Conservation (phyloP, 345 rosid species). For the Toxicodendron radicans region DNA sequence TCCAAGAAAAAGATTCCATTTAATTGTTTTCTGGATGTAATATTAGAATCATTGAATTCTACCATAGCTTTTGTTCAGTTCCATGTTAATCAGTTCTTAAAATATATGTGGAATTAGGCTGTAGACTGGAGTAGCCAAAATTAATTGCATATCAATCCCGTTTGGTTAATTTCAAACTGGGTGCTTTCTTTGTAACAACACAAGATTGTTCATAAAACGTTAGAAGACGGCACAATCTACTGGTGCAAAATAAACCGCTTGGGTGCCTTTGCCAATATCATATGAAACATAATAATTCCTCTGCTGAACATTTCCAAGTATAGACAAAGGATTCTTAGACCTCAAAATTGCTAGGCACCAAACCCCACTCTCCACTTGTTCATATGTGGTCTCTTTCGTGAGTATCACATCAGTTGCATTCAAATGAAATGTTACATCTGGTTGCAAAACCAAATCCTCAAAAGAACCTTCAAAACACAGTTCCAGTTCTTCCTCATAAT, state of each 20-base stretch:
- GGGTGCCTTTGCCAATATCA: neutral
- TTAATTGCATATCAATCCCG: neutral
- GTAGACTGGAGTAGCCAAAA: neutral
- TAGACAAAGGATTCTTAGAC: neutral
- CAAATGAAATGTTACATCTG: neutral
- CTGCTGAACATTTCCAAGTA: conserved; percentile 4
- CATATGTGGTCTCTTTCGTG: neutral
- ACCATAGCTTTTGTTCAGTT: neutral
- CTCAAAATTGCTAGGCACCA: neutral
- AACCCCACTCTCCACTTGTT: neutral
- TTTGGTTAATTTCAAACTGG: neutral
- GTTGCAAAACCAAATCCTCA: neutral
- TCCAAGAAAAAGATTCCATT: neutral
- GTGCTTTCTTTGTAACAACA: neutral
- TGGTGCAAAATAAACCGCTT: neutral
- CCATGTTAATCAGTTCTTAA: neutral
- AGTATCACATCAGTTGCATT: neutral
- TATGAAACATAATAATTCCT: neutral
- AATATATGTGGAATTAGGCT: neutral
- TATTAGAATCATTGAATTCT: neutral
- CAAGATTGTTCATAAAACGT: neutral
- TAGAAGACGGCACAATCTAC: neutral
- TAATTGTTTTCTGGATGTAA: neutral
- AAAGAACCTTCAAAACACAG: neutral
- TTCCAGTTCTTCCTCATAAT: neutral